A percentile compares a stretch with the other conserved stretches of the same genome.
These are phyloP conservation scores for Colletotrichum graminicola DNA, from an alignment of 2,329 filamentous ascomycete species.

Conservation along the genomic window DNA sequence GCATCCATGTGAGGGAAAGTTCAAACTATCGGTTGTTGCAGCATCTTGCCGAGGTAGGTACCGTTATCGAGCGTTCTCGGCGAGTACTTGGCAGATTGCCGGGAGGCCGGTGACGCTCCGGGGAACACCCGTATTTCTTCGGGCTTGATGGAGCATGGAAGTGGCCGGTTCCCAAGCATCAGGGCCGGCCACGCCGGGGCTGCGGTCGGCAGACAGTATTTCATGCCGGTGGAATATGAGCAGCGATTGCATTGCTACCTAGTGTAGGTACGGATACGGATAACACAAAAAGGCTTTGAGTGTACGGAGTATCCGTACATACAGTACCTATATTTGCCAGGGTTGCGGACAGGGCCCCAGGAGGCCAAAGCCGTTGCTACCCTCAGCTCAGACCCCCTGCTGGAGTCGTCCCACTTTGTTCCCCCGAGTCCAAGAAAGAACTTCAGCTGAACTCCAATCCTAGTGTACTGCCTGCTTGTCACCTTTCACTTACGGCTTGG, in stretches of 20 bases:
- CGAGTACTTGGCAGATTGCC: constrained; percentile 11
- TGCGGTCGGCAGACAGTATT: neutral
- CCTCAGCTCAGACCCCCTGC: constrained; percentile 7
- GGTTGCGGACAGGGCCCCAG: neutral
- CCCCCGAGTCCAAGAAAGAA: constrained; percentile 7
- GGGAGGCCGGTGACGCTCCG: constrained; percentile 19
- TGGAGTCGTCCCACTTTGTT: constrained; percentile 23
- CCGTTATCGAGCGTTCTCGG: neutral
- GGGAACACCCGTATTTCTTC: constrained; percentile 25
- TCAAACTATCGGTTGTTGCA: neutral
- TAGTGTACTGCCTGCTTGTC: constrained; percentile 5
- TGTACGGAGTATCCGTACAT: no score
- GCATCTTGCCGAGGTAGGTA: neutral
- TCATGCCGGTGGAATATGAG: constrained; percentile 9
- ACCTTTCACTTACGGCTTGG: constrained; percentile 34
- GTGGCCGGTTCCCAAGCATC: neutral
- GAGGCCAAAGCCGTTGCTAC: constrained; percentile 35
- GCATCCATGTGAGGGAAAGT: constrained; percentile 36
- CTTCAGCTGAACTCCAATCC: constrained; percentile 22
- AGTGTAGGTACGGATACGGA: neutral
- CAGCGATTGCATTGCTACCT: neutral
- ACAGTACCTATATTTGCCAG: neutral
- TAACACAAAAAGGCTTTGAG: neutral
- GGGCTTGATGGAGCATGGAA: neutral
- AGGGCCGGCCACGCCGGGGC: constrained; percentile 12